These are phyloP conservation scores for Sporothrix mexicana DNA, from an alignment of 2,329 filamentous ascomycete genomes.

Conservation along the genomic window DNA sequence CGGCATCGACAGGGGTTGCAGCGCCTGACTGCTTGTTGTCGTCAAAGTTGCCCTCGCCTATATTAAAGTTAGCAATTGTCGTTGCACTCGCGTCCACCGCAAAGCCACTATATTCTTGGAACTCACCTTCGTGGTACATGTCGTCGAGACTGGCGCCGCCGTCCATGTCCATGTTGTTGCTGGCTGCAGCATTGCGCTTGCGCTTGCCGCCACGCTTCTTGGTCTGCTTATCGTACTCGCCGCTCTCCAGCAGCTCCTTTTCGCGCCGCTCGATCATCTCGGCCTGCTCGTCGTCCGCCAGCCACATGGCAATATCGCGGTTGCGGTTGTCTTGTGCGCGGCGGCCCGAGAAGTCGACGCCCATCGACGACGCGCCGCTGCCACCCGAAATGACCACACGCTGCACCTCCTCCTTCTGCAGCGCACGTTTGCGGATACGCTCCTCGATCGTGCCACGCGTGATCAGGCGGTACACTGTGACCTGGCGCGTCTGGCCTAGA, in stretches of 20 bases:
- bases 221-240: constrained; percentile 65
- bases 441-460: constrained; percentile 97
- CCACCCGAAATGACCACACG: constrained; percentile 95
- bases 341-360: constrained; percentile 94
- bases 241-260: constrained; percentile 79
- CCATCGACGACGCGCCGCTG: constrained; percentile 49
- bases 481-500: constrained; percentile 92
- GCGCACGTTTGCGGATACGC: constrained; percentile 91
- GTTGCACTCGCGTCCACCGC: not conserved
- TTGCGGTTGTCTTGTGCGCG: constrained; percentile 87
- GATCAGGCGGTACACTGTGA: constrained; percentile 97
- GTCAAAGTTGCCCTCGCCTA: constrained; percentile 96
- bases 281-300: constrained; percentile 95
- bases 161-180: constrained; percentile 38
- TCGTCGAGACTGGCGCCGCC: constrained; percentile 78
- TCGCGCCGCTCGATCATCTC: constrained; percentile 93
- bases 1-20: constrained; percentile 71
- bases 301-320: constrained; percentile 98
- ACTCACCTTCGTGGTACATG: constrained; percentile 98
- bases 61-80: constrained; percentile 41
- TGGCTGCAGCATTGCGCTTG: constrained; percentile 50
- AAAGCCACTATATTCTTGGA: no score
- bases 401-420: constrained; percentile 99
- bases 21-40: constrained; percentile 82
- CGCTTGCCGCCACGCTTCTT: constrained; percentile 66